A percentile compares a stretch with the other conserved stretches of the same genome.
Conservation (phyloP, 2,329 filamentous ascomycete species). For the Penicillium janthinellum region DNA sequence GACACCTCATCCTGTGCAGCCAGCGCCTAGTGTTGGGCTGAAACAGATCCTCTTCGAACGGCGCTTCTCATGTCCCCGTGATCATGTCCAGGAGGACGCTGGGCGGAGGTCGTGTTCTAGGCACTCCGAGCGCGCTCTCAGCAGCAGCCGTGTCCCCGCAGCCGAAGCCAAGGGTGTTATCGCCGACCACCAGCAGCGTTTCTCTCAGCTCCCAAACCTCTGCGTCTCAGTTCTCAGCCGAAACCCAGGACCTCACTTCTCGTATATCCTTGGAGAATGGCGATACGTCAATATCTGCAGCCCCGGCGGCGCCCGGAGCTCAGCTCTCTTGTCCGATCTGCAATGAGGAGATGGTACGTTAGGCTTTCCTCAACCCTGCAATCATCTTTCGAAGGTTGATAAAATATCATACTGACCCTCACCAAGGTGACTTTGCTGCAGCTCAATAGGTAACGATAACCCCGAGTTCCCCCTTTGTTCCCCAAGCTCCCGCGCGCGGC, state of each 20-base stretch:
- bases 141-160: slow-evolving; percentile 57
- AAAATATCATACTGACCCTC: slow-evolving; percentile 1
- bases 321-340: slow-evolving; percentile 95
- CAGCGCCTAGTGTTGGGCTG: slow-evolving; percentile 24
- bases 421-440: slow-evolving; percentile 82
- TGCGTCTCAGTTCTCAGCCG: slow-evolving; percentile 68
- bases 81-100: slow-evolving; percentile 82
- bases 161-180: slow-evolving; percentile 52
- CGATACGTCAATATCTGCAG: slow-evolving; percentile 51
- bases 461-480: background rate
- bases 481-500: background rate
- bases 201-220: slow-evolving; percentile 78
- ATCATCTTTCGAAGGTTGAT: background rate
- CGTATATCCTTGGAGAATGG: slow-evolving; percentile 72
- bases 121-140: slow-evolving; percentile 75
- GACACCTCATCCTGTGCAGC: slow-evolving; percentile 19
- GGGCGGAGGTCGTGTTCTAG: slow-evolving; percentile 88
- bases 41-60: slow-evolving; percentile 12
- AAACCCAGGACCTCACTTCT: slow-evolving; percentile 76
- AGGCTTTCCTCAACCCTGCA: background rate
- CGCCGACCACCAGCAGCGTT: slow-evolving; percentile 70
- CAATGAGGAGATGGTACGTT: slow-evolving; percentile 88
- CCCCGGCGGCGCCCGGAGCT: slow-evolving; percentile 60
- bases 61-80: slow-evolving; percentile 41
- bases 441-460: slow-evolving; percentile 69